Conservation (phyloP, 2,329 filamentous ascomycete genomes). For the Ophiostoma fasciatum region DNA sequence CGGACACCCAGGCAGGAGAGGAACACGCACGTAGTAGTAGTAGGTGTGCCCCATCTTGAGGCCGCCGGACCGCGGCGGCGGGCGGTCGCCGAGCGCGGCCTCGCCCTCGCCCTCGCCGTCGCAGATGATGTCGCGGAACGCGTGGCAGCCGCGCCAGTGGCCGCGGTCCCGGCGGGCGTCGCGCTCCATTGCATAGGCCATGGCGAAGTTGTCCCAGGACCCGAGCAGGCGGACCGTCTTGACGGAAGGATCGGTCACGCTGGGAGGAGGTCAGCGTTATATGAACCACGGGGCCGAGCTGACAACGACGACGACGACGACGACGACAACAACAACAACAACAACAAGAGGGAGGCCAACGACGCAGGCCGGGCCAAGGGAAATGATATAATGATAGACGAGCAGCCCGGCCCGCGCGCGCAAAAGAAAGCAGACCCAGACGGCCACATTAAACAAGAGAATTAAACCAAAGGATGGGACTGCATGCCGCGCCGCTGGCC, state of each 20-base stretch:
- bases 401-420: too few species aligned
- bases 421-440: neutral
- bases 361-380: neutral
- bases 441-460: neutral
- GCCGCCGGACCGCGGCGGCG: constrained; percentile 56
- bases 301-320: too few species aligned
- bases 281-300: neutral
- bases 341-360: neutral
- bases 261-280: constrained; percentile 17
- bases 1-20: too few species aligned
- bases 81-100: constrained; percentile 22
- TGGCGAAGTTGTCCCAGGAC: constrained; percentile 89
- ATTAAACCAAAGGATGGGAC: neutral
- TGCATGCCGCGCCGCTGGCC: neutral
- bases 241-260: constrained; percentile 44
- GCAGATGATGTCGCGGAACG: constrained; percentile 71
- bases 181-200: constrained; percentile 64
- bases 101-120: constrained; percentile 48
- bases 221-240: constrained; percentile 68
- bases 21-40: constrained; percentile 73
- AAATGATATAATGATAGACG: neutral
- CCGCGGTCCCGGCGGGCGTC: constrained; percentile 59
- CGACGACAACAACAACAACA: neutral
- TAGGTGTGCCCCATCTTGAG: constrained; percentile 88
- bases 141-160: constrained; percentile 78